Percentiles rank a stretch among this genome's conserved stretches.
Conservation (phyloP, 1,284 basidiomycete genomes). For the Volvariella volvacea region DNA sequence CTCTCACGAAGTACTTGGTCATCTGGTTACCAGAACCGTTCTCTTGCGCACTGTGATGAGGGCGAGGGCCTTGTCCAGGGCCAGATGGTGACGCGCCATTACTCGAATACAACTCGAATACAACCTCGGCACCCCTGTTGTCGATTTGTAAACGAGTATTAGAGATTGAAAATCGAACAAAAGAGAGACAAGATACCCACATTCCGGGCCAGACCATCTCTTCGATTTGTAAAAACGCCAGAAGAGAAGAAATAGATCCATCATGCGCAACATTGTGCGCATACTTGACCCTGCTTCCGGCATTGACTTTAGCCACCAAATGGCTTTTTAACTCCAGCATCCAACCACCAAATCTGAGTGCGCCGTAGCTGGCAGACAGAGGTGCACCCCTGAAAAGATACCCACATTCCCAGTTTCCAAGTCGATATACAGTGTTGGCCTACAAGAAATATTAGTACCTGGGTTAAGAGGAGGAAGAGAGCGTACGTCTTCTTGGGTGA, state of each 20-base stretch:
- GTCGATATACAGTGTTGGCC: slow-evolving; percentile 37
- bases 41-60: not conserved
- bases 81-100: no score
- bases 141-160: not conserved
- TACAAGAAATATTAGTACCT: slow-evolving; percentile 9
- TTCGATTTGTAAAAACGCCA: slow-evolving; percentile 38
- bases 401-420: slow-evolving; percentile 44
- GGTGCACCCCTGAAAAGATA: slow-evolving; percentile 36
- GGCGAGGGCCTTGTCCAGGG: no score
- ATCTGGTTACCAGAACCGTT: not conserved
- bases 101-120: not conserved
- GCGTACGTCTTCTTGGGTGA: slow-evolving; percentile 25
- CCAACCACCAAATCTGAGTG: slow-evolving; percentile 35
- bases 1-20: slow-evolving; percentile 27
- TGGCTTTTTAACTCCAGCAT: slow-evolving; percentile 33
- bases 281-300: slow-evolving; percentile 26
- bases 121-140: slow-evolving; percentile 32
- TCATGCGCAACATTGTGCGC: slow-evolving; percentile 42
- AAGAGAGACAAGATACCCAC: slow-evolving; percentile 15
- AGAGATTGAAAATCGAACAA: not conserved
- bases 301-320: slow-evolving; percentile 23
- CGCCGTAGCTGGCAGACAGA: slow-evolving; percentile 30
- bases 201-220: slow-evolving; percentile 47
- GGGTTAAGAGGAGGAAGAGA: not conserved
- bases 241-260: slow-evolving; percentile 36